Conservation (phyloP, 2,329 filamentous ascomycete genomes). For the Penicillium janthinellum region DNA sequence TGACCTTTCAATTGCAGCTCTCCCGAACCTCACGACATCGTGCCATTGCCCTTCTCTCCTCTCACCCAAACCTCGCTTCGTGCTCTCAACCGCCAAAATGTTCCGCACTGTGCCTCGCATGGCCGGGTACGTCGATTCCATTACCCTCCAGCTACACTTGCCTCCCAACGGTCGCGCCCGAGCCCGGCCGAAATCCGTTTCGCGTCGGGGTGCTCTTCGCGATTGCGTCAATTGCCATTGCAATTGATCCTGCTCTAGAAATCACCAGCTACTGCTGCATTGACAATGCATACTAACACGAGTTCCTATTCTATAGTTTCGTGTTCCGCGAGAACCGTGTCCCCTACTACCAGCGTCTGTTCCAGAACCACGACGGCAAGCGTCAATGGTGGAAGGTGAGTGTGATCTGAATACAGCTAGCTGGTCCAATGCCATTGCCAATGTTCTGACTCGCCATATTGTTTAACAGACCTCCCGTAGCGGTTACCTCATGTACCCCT, state of each 20-base stretch:
- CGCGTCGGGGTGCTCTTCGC: conserved; percentile 9
- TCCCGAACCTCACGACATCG: conserved; percentile 32
- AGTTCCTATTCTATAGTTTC: conserved; percentile 38
- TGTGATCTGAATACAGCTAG: conserved; percentile 23
- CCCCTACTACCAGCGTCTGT: conserved; percentile 66
- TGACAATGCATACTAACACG: conserved; percentile 23
- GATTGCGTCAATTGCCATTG: conserved; percentile 24
- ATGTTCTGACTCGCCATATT: conserved; percentile 19
- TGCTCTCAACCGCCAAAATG: conserved; percentile 40
- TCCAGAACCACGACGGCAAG: conserved; percentile 67
- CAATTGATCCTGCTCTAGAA: conserved; percentile 2
- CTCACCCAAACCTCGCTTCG: conserved; percentile 28
- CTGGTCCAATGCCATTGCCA: neutral
- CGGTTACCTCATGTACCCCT: conserved; percentile 62
- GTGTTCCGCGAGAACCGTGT: conserved; percentile 69
- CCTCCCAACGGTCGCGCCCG: neutral
- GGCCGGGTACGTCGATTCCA: conserved; percentile 43
- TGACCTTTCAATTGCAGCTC: conserved; percentile 27
- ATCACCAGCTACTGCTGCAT: neutral
- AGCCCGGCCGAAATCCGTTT: conserved; percentile 24
- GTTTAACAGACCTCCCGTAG: conserved; percentile 54
- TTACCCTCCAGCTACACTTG: neutral
- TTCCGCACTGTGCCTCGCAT: conserved; percentile 47
- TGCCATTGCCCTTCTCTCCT: conserved; percentile 31
- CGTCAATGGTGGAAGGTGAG: conserved; percentile 70